These are phyloP conservation scores for Dalbergia cochinchinensis DNA, from an alignment of 306 rosid species.

Conservation along the genomic window DNA sequence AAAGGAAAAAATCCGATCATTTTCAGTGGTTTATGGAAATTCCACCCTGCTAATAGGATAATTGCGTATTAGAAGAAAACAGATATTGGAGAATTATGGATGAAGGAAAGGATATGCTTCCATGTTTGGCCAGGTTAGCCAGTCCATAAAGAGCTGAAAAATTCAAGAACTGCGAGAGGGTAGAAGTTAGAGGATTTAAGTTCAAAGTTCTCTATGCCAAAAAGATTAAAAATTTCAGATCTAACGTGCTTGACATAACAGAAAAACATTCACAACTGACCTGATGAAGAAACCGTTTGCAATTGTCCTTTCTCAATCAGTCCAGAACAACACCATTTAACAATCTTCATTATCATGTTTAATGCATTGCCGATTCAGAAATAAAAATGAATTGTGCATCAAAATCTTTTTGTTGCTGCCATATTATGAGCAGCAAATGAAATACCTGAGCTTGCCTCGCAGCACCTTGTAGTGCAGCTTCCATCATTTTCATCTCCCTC, in stretches of 20 bases:
- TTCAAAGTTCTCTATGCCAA: not conserved
- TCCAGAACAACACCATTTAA: not conserved
- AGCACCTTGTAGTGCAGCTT: conserved; percentile 96
- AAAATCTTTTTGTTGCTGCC: conserved; percentile 28
- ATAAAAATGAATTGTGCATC: conserved; percentile 8
- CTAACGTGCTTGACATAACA: not conserved
- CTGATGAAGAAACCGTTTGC: not conserved
- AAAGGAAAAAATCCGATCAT: not conserved
- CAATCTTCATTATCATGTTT: conserved; percentile 1
- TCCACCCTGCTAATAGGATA: not conserved
- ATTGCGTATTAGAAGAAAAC: not conserved
- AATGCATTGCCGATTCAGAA: not conserved
- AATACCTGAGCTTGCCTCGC: conserved; percentile 99
- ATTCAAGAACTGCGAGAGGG: not conserved
- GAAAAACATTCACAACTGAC: no score
- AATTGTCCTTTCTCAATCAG: not conserved
- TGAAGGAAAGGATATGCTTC: conserved; percentile 13
- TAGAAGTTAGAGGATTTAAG: not conserved
- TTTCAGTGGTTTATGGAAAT: conserved; percentile 10
- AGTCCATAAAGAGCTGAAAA: conserved; percentile 17
- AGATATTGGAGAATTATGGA: not conserved
- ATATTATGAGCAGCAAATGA: conserved; percentile 34
- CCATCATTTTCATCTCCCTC: conserved; percentile 93
- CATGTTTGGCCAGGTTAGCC: conserved; percentile 21
- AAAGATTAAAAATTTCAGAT: no score